Evolutionary conservation across 495 filamentous ascomycete species (phyloP).

Genomic region (Hypoxylon rickii): DNA sequence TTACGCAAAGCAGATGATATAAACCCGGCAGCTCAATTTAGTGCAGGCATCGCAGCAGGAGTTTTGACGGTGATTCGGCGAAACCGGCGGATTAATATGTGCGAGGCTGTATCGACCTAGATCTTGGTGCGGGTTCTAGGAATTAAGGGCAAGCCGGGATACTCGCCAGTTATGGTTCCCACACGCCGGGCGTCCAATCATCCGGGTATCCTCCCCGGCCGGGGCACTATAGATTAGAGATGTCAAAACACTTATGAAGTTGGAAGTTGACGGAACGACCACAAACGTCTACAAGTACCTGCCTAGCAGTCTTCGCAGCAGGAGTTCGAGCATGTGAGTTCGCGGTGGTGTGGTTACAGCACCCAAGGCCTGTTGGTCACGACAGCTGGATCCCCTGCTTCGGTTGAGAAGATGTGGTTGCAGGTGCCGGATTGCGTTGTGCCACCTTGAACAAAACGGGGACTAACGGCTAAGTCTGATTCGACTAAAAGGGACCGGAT

Average conservation of each 20-base stretch:
- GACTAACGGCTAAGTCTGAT: conserved; percentile 25
- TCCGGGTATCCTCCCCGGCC: conserved; percentile 27
- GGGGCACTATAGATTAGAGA: conserved; percentile 15
- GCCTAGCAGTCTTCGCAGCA: neutral
- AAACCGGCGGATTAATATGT: conserved; percentile 35
- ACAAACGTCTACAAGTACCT: neutral
- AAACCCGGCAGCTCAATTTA: conserved; percentile 32
- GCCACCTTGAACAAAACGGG: conserved; percentile 35
- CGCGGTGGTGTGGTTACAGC: conserved; percentile 30
- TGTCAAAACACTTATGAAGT: conserved; percentile 1
- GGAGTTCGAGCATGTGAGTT: conserved; percentile 24
- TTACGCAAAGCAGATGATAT: conserved; percentile 32
- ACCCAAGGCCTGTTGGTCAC: conserved; percentile 35
- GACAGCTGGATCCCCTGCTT: conserved; percentile 28
- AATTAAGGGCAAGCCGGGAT: conserved; percentile 15
- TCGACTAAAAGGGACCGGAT: conserved; percentile 18
- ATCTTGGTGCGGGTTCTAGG: conserved; percentile 15
- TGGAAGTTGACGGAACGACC: conserved; percentile 10
- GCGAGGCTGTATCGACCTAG: conserved; percentile 34
- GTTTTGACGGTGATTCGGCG: conserved; percentile 30
- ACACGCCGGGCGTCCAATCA: conserved; percentile 27
- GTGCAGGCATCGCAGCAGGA: conserved; percentile 23
- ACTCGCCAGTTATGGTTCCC: conserved; percentile 16
- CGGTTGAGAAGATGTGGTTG: conserved; percentile 37
- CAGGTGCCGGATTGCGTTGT: conserved; percentile 34